A percentile compares a stretch with the other conserved stretches of the same genome.
phyloP scores from a whole-genome alignment of 257 asterid species.

The Henckelia pumila region DNA sequence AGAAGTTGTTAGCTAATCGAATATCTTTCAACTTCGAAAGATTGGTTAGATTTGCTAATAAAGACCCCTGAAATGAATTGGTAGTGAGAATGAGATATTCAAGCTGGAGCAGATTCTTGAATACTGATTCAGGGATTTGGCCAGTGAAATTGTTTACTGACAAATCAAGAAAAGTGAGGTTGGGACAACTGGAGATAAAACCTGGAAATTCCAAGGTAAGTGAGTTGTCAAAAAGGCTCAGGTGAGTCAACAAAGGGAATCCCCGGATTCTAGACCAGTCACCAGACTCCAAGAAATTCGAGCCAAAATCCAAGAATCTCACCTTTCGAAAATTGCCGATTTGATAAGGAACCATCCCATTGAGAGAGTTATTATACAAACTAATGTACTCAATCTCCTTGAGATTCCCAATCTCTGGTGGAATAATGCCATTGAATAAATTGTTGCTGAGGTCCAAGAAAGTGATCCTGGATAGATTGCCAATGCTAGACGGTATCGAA shows the following conservation, averaged over 20 bases:
- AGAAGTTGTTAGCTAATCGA: conserved; percentile 36
- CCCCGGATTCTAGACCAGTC: conserved; percentile 55
- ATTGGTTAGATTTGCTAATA: conserved; percentile 44
- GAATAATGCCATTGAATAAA: conserved; percentile 36
- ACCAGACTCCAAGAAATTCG: conserved; percentile 50
- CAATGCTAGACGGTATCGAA: conserved; percentile 59
- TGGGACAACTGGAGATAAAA: conserved; percentile 50
- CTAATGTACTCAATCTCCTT: conserved; percentile 42
- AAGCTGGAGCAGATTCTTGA: conserved; percentile 44
- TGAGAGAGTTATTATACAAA: conserved; percentile 50
- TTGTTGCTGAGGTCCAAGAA: conserved; percentile 71
- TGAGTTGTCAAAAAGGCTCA: conserved; percentile 43
- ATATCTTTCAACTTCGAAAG: conserved; percentile 50
- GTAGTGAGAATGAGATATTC: conserved; percentile 45
- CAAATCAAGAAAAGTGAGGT: conserved; percentile 64
- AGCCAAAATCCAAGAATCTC: conserved; percentile 59
- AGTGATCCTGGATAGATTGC: conserved; percentile 39
- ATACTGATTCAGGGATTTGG: conserved; percentile 53
- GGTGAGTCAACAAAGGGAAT: conserved; percentile 52
- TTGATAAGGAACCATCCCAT: conserved; percentile 58
- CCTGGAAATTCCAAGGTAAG: conserved; percentile 53
- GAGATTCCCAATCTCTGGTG: conserved; percentile 61
- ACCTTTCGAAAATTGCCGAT: conserved; percentile 48
- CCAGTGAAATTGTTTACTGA: conserved; percentile 53
- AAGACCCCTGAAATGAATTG: conserved; percentile 52